Conservation (phyloP, 176 grass and related monocot species). For the Rhynchospora pubera region DNA sequence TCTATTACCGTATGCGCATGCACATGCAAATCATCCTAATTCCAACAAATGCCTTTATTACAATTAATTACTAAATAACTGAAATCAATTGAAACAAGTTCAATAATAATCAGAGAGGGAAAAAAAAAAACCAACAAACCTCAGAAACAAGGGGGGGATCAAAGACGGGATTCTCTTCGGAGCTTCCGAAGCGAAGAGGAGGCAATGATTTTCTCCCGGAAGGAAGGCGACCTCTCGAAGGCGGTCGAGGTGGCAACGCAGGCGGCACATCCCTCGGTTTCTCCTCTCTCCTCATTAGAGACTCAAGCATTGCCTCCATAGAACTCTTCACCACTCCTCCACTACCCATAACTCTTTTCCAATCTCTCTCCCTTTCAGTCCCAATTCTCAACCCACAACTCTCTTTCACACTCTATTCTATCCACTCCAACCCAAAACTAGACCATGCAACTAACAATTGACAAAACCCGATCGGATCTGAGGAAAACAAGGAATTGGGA, state of each 20-base stretch:
- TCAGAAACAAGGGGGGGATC: background rate
- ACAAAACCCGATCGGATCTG: constrained; percentile 13
- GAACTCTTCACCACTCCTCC: constrained; percentile 7
- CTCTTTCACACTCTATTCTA: background rate
- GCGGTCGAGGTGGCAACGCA: constrained; percentile 21
- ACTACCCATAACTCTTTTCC: background rate
- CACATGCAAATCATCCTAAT: background rate
- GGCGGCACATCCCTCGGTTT: constrained; percentile 25
- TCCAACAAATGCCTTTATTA: background rate
- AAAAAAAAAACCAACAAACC: background rate
- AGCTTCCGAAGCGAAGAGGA: constrained; percentile 17
- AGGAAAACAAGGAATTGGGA: background rate
- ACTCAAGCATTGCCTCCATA: constrained; percentile 27
- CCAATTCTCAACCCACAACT: background rate
- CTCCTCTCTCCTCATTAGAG: constrained; percentile 29
- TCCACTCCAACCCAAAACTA: background rate
- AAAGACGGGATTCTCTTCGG: background rate
- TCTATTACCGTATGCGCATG: background rate
- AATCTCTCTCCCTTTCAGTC: background rate
- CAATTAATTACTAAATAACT: background rate
- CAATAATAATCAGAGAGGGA: background rate
- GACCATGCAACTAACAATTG: background rate
- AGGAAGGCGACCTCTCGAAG: constrained; percentile 16
- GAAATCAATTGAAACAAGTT: background rate
- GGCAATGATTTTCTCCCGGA: constrained; percentile 5